phyloP scores from a whole-genome alignment of 2,329 filamentous ascomycete genomes.

The Coleophoma crateriformis region DNA sequence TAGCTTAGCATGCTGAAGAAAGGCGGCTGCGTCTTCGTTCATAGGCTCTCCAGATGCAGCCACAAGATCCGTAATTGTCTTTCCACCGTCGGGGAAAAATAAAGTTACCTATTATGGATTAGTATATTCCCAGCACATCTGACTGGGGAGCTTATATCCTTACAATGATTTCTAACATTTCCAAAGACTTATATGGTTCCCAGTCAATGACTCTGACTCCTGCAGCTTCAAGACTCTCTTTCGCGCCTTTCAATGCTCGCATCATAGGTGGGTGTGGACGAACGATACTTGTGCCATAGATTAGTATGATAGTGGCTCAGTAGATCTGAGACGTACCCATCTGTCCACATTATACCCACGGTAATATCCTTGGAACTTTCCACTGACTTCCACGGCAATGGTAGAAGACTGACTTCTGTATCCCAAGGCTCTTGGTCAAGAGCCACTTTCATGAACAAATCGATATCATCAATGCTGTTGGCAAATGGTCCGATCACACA shows the following conservation, averaged over 20 bases:
- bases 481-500: constrained; percentile 61
- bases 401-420: constrained; percentile 27
- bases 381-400: constrained; percentile 29
- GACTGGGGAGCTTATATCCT: constrained; percentile 23
- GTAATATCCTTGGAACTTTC: constrained; percentile 31
- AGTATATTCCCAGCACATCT: background rate
- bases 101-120: constrained; percentile 16
- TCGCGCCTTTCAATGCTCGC: constrained; percentile 45
- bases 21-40: constrained; percentile 13
- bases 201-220: constrained; percentile 56
- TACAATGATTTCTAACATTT: constrained; percentile 33
- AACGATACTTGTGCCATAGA: constrained; percentile 22
- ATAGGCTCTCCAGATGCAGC: constrained; percentile 49
- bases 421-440: constrained; percentile 58
- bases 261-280: constrained; percentile 51
- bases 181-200: constrained; percentile 45
- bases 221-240: constrained; percentile 39
- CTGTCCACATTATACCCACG: constrained; percentile 48
- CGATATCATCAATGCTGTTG: constrained; percentile 46
- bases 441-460: constrained; percentile 49
- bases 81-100: constrained; percentile 42
- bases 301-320: too few species aligned
- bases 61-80: constrained; percentile 29
- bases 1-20: constrained; percentile 1
- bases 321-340: constrained; percentile 27